These are phyloP conservation scores for Eucalyptus viminalis DNA, from an alignment of 345 rosid genomes.

Conservation along the genomic window DNA sequence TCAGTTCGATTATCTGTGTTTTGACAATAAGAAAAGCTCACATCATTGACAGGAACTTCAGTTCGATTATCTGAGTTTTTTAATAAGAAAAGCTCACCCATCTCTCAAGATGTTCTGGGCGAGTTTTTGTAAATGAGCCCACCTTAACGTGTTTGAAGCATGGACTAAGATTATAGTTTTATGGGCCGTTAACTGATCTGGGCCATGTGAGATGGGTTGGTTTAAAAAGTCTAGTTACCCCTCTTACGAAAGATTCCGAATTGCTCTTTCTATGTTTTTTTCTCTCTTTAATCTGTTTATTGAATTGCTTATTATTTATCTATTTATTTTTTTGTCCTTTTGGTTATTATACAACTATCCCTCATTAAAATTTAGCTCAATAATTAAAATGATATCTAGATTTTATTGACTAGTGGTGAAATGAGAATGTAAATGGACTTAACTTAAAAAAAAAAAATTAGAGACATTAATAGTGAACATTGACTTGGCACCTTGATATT, in stretches of 20 bases:
- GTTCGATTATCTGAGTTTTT: accelerated
- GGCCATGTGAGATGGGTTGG: neutral
- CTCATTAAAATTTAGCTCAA: neutral
- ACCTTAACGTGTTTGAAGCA: neutral
- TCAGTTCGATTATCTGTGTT: no score
- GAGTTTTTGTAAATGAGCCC: neutral
- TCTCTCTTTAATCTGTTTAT: no score
- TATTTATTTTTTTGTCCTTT: neutral
- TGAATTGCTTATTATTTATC: neutral
- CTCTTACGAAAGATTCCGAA: neutral
- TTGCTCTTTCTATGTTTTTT: no score
- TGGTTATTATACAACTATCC: neutral
- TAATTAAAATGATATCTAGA: no score
- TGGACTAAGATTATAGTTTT: no score
- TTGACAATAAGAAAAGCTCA: no score
- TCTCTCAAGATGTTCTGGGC: accelerated
- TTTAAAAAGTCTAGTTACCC: neutral
- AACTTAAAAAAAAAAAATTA: accelerated
- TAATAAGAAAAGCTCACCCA: no score
- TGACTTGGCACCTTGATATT: accelerated
- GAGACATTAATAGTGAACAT: accelerated
- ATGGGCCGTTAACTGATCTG: no score
- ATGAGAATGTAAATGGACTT: neutral
- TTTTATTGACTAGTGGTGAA: neutral
- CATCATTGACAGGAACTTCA: no score